Percentiles rank a stretch among this genome's conserved stretches.
These are phyloP conservation scores for Tolypocladium tundrense DNA, from an alignment of 2,329 filamentous ascomycete genomes.

Conservation along the genomic window DNA sequence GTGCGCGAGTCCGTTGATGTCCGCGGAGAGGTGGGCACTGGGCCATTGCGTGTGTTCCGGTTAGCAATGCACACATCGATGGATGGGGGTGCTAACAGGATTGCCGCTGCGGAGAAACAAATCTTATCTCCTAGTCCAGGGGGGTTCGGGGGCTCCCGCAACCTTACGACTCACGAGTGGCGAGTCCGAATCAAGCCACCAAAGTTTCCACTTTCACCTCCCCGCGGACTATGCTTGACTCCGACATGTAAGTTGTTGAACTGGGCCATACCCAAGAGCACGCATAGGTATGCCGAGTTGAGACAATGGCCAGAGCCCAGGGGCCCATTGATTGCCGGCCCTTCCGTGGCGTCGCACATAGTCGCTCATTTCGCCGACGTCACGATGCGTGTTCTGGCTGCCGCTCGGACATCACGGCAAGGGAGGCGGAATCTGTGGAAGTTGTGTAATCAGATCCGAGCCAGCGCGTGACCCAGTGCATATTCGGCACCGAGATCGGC, in stretches of 20 bases:
- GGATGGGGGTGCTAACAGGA: too few relatives aligned
- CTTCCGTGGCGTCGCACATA: neutral
- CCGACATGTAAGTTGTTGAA: neutral
- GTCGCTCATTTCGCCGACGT: neutral
- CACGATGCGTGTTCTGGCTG: neutral
- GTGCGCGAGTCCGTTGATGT: neutral
- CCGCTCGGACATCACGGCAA: neutral
- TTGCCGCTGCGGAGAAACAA: too few relatives aligned
- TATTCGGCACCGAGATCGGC: neutral
- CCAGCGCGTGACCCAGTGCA: neutral
- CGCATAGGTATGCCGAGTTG: too few relatives aligned
- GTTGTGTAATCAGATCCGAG: too few relatives aligned
- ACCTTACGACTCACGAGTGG: neutral
- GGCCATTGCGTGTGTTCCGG: too few relatives aligned
- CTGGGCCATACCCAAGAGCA: neutral
- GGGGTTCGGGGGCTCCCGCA: neutral
- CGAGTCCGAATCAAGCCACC: neutral
- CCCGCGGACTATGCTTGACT: too few relatives aligned
- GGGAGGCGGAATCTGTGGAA: too few relatives aligned
- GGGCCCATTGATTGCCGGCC: neutral
- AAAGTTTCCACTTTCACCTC: neutral
- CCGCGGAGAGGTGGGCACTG: neutral
- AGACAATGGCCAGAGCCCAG: too few relatives aligned
- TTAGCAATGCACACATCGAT: too few relatives aligned
- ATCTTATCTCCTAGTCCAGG: too few relatives aligned